A percentile compares a stretch with the other conserved stretches of the same genome.
Conservation (phyloP, 2,329 filamentous ascomycete species). For the Claviceps africana region DNA sequence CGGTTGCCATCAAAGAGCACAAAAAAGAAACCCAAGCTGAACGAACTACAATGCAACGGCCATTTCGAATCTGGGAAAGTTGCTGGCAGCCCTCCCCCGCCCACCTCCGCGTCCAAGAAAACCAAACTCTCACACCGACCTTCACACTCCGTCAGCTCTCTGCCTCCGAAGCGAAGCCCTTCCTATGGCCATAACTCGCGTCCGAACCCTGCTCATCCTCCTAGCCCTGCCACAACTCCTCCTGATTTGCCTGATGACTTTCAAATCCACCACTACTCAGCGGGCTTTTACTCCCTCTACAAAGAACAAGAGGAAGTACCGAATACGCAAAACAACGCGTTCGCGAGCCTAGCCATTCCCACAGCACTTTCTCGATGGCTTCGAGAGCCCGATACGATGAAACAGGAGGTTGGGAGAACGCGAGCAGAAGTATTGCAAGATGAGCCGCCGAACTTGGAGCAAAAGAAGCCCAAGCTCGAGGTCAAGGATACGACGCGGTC, state of each 20-base stretch:
- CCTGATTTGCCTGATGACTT: constrained; percentile 50
- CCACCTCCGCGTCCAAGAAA: constrained; percentile 54
- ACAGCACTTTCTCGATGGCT: constrained; percentile 68
- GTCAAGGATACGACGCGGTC: constrained; percentile 34
- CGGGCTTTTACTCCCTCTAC: constrained; percentile 62
- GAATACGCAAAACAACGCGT: constrained; percentile 59
- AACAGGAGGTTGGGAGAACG: constrained; percentile 51
- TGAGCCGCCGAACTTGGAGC: constrained; percentile 29
- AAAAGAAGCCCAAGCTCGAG: constrained; percentile 28
- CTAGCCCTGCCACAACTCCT: constrained; percentile 67
- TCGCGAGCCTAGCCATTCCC: constrained; percentile 60
- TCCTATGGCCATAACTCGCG: constrained; percentile 53
- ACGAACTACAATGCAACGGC: constrained; percentile 43
- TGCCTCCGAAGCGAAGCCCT: constrained; percentile 50
- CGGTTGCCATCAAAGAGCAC: constrained; percentile 65
- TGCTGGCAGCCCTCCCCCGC: constrained; percentile 24
- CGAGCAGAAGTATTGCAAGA: constrained; percentile 54
- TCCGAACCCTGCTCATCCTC: constrained; percentile 42
- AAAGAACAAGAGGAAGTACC: constrained; percentile 45
- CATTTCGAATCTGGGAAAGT: constrained; percentile 42
- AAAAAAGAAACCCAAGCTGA: constrained; percentile 76
- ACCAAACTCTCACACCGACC: constrained; percentile 68
- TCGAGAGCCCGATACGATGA: constrained; percentile 55
- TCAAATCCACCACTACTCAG: constrained; percentile 55
- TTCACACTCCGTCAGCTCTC: constrained; percentile 61